These are phyloP conservation scores for Barnettozyma pratensis DNA, from an alignment of 805 yeast species.

Conservation along the genomic window DNA sequence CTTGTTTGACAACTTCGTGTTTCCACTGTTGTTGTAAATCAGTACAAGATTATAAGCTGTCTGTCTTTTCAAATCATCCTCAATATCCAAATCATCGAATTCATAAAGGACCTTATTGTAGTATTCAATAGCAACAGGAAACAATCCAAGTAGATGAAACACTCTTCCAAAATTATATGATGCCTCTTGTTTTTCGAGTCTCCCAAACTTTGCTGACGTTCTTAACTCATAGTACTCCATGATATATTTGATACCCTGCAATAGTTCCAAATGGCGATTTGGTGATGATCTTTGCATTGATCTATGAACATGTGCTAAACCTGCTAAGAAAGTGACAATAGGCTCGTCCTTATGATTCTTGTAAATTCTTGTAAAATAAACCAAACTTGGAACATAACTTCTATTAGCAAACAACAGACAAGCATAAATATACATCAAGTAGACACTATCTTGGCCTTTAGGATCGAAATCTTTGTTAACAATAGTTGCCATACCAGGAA, in stretches of 20 bases:
- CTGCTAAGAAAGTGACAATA: conserved; percentile 67
- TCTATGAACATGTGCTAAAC: conserved; percentile 79
- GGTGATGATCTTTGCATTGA: conserved; percentile 87
- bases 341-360: conserved; percentile 70
- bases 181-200: conserved; percentile 65
- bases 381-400: conserved; percentile 77
- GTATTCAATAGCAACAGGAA: conserved; percentile 64
- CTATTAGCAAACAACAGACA: conserved; percentile 75
- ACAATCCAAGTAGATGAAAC: conserved; percentile 78
- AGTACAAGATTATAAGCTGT: conserved; percentile 82
- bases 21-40: conserved; percentile 74
- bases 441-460: conserved; percentile 49
- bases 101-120: conserved; percentile 56
- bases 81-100: conserved; percentile 36
- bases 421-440: conserved; percentile 74
- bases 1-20: conserved; percentile 54
- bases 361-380: conserved; percentile 70
- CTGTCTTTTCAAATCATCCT: conserved; percentile 61
- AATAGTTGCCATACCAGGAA: conserved; percentile 78
- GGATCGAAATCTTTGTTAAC: conserved; percentile 45
- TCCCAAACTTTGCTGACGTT: conserved; percentile 27
- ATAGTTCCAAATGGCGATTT: conserved; percentile 79
- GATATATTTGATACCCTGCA: conserved; percentile 81
- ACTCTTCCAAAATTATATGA: conserved; percentile 79
- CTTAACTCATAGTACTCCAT: conserved; percentile 63